Conservation (phyloP, 306 rosid species). For the Astragalus membranaceus region DNA sequence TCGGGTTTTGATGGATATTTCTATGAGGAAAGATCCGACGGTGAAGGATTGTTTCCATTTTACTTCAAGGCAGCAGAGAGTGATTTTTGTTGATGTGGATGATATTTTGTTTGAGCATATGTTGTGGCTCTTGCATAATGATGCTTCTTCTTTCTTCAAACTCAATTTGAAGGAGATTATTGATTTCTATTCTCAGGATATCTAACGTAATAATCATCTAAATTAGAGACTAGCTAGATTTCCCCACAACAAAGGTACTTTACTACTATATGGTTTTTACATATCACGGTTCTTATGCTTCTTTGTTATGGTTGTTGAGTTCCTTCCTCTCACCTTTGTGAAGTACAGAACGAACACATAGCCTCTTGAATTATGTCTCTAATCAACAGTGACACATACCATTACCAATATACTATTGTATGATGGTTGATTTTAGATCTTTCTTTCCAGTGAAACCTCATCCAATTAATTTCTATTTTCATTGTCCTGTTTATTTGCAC, state of each 20-base stretch:
- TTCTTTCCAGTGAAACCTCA: background rate
- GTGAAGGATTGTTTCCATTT: background rate
- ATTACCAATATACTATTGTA: background rate
- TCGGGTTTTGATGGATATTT: conserved; percentile 48
- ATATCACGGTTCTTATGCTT: too few relatives aligned
- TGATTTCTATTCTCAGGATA: conserved; percentile 76
- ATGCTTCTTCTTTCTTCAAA: conserved; percentile 60
- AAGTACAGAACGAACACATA: background rate
- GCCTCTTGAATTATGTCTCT: background rate
- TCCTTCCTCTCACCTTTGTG: background rate
- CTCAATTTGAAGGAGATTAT: conserved; percentile 76
- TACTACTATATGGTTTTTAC: background rate
- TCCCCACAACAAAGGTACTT: background rate
- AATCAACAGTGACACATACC: background rate
- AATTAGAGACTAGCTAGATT: background rate
- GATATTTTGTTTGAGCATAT: conserved; percentile 88
- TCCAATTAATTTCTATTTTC: background rate
- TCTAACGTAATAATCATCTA: background rate
- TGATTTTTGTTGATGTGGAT: conserved; percentile 73
- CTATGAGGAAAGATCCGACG: conserved; percentile 29
- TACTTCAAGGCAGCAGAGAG: conserved; percentile 2
- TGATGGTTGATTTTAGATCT: background rate
- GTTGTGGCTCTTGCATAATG: conserved; percentile 83
- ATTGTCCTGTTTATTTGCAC: background rate
- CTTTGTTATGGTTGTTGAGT: background rate